Percentiles rank a stretch among this genome's conserved stretches.
These are phyloP conservation scores for Schizosaccharomyces versatilis DNA, from an alignment of 1,139 yeast species.

Conservation along the genomic window DNA sequence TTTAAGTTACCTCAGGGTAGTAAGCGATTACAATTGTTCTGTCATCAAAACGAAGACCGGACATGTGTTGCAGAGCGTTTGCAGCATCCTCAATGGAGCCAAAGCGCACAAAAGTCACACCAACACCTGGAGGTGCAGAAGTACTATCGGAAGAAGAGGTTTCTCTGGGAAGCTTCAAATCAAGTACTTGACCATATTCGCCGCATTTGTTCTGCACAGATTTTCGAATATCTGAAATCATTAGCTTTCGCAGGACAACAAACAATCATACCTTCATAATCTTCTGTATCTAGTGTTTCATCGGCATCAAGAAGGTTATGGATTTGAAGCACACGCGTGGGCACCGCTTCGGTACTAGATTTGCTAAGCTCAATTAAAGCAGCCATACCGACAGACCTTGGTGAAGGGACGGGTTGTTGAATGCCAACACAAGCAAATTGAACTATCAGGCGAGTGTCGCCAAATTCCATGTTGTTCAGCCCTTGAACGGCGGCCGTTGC, in stretches of 20 bases:
- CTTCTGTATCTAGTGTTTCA: conserved; percentile 35
- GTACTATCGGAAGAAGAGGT: conserved; percentile 17
- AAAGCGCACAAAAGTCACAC: conserved; percentile 51
- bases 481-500: conserved; percentile 17
- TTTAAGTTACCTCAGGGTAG: conserved; percentile 35
- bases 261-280: conserved; percentile 18
- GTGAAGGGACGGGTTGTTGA: conserved; percentile 14
- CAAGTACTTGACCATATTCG: conserved; percentile 31
- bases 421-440: conserved; percentile 20
- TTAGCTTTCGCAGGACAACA: not conserved
- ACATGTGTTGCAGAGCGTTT: conserved; percentile 36
- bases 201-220: conserved; percentile 34
- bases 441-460: conserved; percentile 19
- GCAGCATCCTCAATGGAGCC: conserved; percentile 30
- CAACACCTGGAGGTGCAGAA: conserved; percentile 34
- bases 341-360: conserved; percentile 7
- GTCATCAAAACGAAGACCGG: conserved; percentile 49
- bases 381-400: conserved; percentile 12
- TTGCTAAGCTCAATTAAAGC: conserved; percentile 15
- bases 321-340: conserved; percentile 36
- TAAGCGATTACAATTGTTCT: conserved; percentile 48
- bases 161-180: conserved; percentile 48
- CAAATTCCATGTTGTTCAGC: conserved; percentile 19
- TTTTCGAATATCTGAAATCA: conserved; percentile 23
- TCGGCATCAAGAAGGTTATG: conserved; percentile 44